phyloP scores from a whole-genome alignment of 106 monocot species.

The Dendrobium huoshanense region DNA sequence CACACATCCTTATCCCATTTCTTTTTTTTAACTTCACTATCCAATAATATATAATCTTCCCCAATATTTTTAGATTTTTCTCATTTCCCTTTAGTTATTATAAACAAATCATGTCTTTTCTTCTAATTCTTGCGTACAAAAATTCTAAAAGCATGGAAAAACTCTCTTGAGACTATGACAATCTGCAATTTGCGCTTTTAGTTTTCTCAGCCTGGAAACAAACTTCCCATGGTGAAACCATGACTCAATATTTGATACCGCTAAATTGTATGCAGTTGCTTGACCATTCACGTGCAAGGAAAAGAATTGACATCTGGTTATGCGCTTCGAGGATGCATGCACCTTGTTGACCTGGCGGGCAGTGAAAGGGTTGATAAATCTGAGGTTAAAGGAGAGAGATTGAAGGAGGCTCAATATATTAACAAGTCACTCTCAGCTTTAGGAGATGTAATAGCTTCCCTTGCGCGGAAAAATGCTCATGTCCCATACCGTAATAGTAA shows the following conservation, averaged over 20 bases:
- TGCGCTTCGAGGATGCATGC: conserved; percentile 73
- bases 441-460: conserved; percentile 88
- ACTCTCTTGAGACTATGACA: background rate
- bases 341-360: conserved; percentile 92
- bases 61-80: no score
- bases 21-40: no score
- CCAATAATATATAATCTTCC: no score
- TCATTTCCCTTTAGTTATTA: no score
- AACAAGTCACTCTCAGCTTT: conserved; percentile 96
- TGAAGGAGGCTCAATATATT: conserved; percentile 94
- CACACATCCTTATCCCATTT: no score
- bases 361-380: conserved; percentile 97
- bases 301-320: conserved; percentile 62
- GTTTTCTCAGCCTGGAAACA: no score
- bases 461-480: conserved; percentile 86
- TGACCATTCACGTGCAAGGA: conserved; percentile 93
- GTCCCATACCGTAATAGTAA: conserved; percentile 98
- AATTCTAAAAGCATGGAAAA: background rate
- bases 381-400: conserved; percentile 77
- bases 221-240: no score
- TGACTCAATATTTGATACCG: background rate
- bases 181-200: background rate
- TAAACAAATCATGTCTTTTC: background rate
- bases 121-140: background rate
- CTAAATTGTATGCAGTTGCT: conserved; percentile 53